A percentile compares a stretch with the other conserved stretches of the same genome.
Evolutionary conservation across 208 protist species (phyloP).

Genomic region (Crithidia sp.): DNA sequence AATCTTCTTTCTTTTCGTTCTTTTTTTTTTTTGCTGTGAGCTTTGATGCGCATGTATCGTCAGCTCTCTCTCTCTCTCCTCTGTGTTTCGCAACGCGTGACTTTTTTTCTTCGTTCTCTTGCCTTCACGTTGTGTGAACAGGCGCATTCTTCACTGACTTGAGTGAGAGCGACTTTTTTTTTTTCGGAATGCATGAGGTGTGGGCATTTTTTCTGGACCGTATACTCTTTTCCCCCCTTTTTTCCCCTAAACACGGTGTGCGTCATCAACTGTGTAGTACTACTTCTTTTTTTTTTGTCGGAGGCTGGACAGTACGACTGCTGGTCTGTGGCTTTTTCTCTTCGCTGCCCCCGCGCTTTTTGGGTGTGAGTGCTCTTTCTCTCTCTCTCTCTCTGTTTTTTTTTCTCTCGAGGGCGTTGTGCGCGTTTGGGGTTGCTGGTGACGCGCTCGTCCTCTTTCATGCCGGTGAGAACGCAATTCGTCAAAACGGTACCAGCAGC

Average conservation of each 20-base stretch:
- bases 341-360: no score
- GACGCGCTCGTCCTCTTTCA: no score
- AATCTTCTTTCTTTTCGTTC: constrained; percentile 13
- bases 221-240: not conserved
- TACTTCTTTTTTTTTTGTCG: not conserved
- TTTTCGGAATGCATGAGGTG: not conserved
- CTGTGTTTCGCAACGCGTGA: no score
- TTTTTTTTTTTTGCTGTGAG: not conserved
- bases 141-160: no score
- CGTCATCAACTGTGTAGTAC: no score
- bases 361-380: not conserved
- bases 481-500: no score
- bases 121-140: no score
- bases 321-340: no score
- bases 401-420: constrained; percentile 12
- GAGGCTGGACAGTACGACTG: no score
- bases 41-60: not conserved
- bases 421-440: constrained; percentile 6
- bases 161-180: constrained; percentile 10
- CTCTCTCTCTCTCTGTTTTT: not conserved
- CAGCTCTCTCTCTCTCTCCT: constrained; percentile 15
- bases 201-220: no score
- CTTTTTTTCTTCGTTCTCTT: not conserved
- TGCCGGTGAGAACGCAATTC: no score
- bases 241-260: not conserved